Conservation (phyloP, 495 filamentous ascomycete species). For the Penicillium nucicola region DNA sequence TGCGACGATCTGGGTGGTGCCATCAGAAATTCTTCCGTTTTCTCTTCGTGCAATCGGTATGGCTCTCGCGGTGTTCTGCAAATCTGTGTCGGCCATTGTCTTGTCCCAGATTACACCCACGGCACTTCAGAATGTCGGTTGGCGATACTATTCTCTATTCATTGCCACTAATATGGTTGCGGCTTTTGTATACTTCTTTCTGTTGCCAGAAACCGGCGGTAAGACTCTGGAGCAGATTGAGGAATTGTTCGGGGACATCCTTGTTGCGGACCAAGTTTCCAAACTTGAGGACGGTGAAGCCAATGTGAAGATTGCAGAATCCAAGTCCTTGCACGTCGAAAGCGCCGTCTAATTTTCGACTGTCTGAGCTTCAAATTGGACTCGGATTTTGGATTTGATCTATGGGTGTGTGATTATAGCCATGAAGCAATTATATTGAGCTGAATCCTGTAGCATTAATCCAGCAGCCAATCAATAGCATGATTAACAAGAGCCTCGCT, state of each 20-base stretch:
- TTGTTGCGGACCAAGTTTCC: neutral
- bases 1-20: constrained; percentile 20
- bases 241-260: constrained; percentile 39
- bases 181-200: constrained; percentile 38
- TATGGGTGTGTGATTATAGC: neutral
- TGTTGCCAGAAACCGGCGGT: constrained; percentile 45
- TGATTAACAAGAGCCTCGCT: constrained; percentile 14
- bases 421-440: neutral
- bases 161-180: constrained; percentile 29
- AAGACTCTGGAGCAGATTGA: constrained; percentile 47
- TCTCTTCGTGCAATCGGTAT: constrained; percentile 14
- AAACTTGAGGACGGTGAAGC: too few species aligned
- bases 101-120: constrained; percentile 40
- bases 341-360: too few species aligned
- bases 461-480: constrained; percentile 15
- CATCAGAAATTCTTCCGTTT: constrained; percentile 17
- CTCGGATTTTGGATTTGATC: constrained; percentile 7
- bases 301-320: too few species aligned
- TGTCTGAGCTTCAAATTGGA: neutral
- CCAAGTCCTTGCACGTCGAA: too few species aligned
- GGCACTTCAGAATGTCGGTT: constrained; percentile 33
- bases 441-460: constrained; percentile 3
- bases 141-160: constrained; percentile 41
- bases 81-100: constrained; percentile 21
- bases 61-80: constrained; percentile 17